Conservation (phyloP, 768 basidiomycete species). For the Leccinum variicolor region DNA sequence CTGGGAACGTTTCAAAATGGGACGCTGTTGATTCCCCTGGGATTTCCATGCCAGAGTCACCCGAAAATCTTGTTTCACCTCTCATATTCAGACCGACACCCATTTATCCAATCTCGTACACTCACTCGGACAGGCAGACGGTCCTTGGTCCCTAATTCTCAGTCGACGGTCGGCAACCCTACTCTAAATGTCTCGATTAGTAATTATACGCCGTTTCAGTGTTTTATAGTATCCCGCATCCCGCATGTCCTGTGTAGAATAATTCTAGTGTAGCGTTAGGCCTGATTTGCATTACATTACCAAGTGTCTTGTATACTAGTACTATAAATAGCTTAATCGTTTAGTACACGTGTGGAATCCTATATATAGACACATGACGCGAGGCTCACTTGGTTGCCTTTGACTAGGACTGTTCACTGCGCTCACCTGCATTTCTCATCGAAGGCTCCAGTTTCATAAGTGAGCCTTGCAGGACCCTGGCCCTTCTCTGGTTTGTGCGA, state of each 20-base stretch:
- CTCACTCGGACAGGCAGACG: slow-evolving; percentile 6
- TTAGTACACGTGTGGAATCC: neutral
- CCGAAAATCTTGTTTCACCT: slow-evolving; percentile 14
- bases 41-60: slow-evolving; percentile 3
- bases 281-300: neutral
- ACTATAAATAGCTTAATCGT: neutral
- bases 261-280: neutral
- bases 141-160: neutral
- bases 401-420: neutral
- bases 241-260: slow-evolving; percentile 7
- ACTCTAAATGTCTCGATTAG: neutral
- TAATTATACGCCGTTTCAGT: slow-evolving; percentile 1
- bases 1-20: slow-evolving; percentile 5
- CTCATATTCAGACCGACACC: slow-evolving; percentile 28
- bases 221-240: slow-evolving; percentile 8
- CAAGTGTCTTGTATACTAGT: neutral
- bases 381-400: neutral
- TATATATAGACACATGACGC: neutral
- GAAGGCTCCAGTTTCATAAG: neutral
- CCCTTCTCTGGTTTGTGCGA: neutral
- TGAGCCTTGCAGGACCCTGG: neutral
- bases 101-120: slow-evolving; percentile 26
- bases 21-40: neutral
- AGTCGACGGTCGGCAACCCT: neutral
- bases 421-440: neutral